Conservation (phyloP, 805 yeast species). For the Candida tibetensis region DNA sequence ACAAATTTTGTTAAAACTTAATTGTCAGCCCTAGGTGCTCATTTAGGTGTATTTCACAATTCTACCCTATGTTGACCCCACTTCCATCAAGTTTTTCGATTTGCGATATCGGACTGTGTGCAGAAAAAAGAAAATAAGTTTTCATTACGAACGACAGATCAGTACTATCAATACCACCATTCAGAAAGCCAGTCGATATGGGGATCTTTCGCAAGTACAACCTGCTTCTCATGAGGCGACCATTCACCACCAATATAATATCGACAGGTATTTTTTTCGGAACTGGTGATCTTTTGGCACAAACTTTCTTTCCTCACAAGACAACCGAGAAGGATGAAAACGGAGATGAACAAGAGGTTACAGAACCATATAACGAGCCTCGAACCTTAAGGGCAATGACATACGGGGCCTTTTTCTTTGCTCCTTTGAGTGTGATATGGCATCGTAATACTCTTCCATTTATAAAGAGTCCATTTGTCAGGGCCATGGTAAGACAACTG, state of each 20-base stretch:
- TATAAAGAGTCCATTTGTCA: constrained; percentile 35
- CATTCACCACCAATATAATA: constrained; percentile 52
- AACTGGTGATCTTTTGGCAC: constrained; percentile 42
- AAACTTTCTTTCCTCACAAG: constrained; percentile 35
- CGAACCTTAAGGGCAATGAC: constrained; percentile 36
- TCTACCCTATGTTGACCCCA: too few species aligned
- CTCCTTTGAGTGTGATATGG: constrained; percentile 41
- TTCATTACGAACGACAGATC: too few species aligned
- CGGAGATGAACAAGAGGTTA: constrained; percentile 14
- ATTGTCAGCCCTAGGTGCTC: too few species aligned
- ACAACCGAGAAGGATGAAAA: constrained; percentile 12
- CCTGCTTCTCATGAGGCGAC: constrained; percentile 38
- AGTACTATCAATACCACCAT: too few species aligned
- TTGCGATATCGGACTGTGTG: neutral
- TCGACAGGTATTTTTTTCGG: constrained; percentile 51
- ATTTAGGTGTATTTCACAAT: too few species aligned
- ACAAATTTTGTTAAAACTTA: too few species aligned
- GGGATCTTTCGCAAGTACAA: constrained; percentile 17
- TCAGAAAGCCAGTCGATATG: too few species aligned
- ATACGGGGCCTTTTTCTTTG: constrained; percentile 38
- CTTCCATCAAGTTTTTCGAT: neutral
- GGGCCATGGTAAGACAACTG: constrained; percentile 10
- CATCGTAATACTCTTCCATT: constrained; percentile 35
- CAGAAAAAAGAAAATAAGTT: too few species aligned
- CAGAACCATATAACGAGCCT: constrained; percentile 20